phyloP scores from a whole-genome alignment of 164 flowering plant species.

The Liriodendron chinense region DNA sequence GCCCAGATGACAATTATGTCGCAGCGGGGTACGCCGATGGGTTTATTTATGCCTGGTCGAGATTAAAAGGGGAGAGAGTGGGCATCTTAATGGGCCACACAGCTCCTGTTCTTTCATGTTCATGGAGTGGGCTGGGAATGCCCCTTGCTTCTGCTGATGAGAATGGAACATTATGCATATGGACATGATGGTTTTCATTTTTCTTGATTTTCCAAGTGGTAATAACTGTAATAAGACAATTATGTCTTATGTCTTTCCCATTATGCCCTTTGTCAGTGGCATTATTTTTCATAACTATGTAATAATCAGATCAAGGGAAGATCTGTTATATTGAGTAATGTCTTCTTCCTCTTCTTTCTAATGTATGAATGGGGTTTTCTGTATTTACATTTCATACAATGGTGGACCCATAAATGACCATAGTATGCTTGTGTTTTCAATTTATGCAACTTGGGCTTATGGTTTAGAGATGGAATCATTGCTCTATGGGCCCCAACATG shows the following conservation, averaged over 20 bases:
- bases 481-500: no score
- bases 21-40: conserved; percentile 95
- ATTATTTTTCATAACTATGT: no score
- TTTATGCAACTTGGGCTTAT: no score
- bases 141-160: conserved; percentile 80
- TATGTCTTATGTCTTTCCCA: no score
- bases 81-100: conserved; percentile 67
- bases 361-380: no score
- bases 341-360: neutral
- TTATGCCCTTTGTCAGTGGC: no score
- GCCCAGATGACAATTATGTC: conserved; percentile 81
- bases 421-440: no score
- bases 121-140: conserved; percentile 92
- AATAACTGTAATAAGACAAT: neutral
- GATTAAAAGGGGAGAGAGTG: conserved; percentile 56
- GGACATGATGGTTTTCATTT: conserved; percentile 27
- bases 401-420: conserved; percentile 41
- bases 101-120: conserved; percentile 72
- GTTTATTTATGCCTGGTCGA: conserved; percentile 74
- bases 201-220: neutral
- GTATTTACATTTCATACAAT: conserved; percentile 18
- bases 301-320: no score
- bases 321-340: no score
- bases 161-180: conserved; percentile 67
- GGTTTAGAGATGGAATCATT: no score